phyloP scores from a whole-genome alignment of 2,329 filamentous ascomycete species.

The Claviceps arundinis region DNA sequence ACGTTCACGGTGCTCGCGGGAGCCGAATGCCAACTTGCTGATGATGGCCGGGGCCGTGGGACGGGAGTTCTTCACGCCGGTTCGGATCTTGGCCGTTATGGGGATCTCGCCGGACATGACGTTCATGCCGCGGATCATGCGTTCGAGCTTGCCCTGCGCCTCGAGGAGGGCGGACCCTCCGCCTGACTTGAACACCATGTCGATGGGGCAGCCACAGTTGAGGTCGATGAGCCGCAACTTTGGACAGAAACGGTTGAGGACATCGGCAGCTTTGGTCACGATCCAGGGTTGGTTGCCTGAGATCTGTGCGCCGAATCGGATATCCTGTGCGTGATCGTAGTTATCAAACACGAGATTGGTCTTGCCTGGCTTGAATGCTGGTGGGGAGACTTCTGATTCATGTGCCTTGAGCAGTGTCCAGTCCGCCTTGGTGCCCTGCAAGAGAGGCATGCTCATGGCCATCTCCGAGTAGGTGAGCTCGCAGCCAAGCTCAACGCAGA shows the following conservation, averaged over 20 bases:
- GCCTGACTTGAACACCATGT: constrained; percentile 78
- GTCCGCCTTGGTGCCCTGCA: constrained; percentile 82
- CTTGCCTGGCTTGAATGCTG: constrained; percentile 44
- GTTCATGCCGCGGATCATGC: constrained; percentile 94
- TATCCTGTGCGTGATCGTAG: constrained; percentile 72
- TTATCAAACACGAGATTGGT: constrained; percentile 45
- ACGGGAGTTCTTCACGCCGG: constrained; percentile 67
- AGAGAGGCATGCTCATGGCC: constrained; percentile 80
- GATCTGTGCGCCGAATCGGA: constrained; percentile 87
- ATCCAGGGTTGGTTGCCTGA: constrained; percentile 86
- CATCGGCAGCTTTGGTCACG: constrained; percentile 77
- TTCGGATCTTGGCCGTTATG: constrained; percentile 89
- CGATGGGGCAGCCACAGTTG: constrained; percentile 95
- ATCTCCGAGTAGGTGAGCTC: constrained; percentile 97
- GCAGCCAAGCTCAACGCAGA: constrained; percentile 80
- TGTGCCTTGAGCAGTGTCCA: constrained; percentile 95
- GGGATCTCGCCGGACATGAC: constrained; percentile 79
- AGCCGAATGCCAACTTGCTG: constrained; percentile 71
- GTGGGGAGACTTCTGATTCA: constrained; percentile 63
- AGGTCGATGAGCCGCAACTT: constrained; percentile 83
- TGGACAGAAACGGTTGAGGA: constrained; percentile 62
- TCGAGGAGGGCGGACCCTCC: constrained; percentile 91
- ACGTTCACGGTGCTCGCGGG: constrained; percentile 54
- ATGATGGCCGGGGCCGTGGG: constrained; percentile 73
- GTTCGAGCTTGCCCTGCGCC: constrained; percentile 72